Conservation (phyloP, 805 yeast genomes). For the Saccharomyces jurei region DNA sequence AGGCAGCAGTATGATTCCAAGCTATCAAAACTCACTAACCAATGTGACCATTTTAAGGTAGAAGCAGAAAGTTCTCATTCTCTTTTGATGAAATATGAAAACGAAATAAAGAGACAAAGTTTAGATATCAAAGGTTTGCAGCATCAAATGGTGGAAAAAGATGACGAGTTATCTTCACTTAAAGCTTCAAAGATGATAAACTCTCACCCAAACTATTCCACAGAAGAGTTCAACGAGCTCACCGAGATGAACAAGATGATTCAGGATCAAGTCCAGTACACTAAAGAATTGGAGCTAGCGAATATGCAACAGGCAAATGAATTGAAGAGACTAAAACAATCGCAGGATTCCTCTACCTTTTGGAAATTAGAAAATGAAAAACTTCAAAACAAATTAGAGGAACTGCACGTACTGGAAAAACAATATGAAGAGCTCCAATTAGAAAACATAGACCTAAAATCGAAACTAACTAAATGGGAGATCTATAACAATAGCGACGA, state of each 20-base stretch:
- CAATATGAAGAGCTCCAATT: constrained; percentile 42
- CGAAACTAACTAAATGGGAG: constrained; percentile 42
- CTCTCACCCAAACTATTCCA: constrained; percentile 27
- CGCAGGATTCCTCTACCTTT: constrained; percentile 18
- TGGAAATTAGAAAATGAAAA: constrained; percentile 23
- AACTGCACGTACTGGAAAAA: constrained; percentile 37
- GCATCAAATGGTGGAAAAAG: constrained; percentile 15
- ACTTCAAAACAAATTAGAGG: constrained; percentile 35
- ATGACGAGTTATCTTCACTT: constrained; percentile 23
- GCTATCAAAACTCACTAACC: constrained; percentile 9
- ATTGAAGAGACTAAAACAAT: constrained; percentile 38
- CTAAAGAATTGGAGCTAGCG: constrained; percentile 43
- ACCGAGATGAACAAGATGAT: constrained; percentile 30
- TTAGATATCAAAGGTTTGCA: constrained; percentile 19
- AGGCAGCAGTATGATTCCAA: constrained; percentile 29
- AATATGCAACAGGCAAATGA: constrained; percentile 46
- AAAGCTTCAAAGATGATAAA: constrained; percentile 29
- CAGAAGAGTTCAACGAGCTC: constrained; percentile 32
- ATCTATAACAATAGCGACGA: constrained; percentile 32
- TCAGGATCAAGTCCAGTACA: constrained; percentile 37
- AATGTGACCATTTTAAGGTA: constrained; percentile 10
- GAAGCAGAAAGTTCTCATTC: constrained; percentile 15
- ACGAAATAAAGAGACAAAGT: constrained; percentile 18
- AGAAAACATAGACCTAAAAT: constrained; percentile 40
- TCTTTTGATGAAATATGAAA: constrained; percentile 18